These are phyloP conservation scores for Hondaea fermentalgiana DNA, from an alignment of 108 stramenopile genomes.

Conservation along the genomic window DNA sequence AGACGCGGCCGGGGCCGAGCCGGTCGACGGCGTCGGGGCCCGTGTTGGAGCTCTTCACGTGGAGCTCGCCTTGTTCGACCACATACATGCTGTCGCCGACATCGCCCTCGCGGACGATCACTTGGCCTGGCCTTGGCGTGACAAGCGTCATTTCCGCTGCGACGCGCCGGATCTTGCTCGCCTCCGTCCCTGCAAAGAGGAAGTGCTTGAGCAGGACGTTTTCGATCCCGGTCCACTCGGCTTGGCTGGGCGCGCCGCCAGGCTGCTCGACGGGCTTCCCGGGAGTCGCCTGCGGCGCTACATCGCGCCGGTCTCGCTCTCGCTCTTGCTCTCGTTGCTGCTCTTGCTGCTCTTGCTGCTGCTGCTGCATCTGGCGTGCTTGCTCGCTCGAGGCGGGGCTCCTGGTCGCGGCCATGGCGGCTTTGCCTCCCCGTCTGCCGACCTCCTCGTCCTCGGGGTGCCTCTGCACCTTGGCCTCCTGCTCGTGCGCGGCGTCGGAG, in stretches of 20 bases:
- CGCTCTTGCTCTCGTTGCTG: too few relatives aligned
- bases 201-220: neutral
- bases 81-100: neutral
- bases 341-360: too few relatives aligned
- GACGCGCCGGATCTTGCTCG: neutral
- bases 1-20: slow-evolving; percentile 22
- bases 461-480: neutral
- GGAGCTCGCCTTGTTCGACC: neutral
- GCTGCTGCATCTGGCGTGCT: too few relatives aligned
- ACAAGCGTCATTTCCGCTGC: neutral
- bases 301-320: too few relatives aligned
- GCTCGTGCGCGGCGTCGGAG: too few relatives aligned
- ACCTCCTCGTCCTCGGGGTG: neutral
- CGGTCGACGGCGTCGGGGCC: neutral
- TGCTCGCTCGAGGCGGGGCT: too few relatives aligned
- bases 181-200: neutral
- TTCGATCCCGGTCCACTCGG: neutral
- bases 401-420: too few relatives aligned
- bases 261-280: neutral
- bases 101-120: neutral
- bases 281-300: too few relatives aligned
- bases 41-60: neutral
- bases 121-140: neutral
- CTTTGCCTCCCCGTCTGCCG: neutral
- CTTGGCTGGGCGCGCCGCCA: neutral